Percentiles rank a stretch among this genome's conserved stretches.
phyloP scores from a whole-genome alignment of 345 rosid genomes.

The Cardamine occulta region DNA sequence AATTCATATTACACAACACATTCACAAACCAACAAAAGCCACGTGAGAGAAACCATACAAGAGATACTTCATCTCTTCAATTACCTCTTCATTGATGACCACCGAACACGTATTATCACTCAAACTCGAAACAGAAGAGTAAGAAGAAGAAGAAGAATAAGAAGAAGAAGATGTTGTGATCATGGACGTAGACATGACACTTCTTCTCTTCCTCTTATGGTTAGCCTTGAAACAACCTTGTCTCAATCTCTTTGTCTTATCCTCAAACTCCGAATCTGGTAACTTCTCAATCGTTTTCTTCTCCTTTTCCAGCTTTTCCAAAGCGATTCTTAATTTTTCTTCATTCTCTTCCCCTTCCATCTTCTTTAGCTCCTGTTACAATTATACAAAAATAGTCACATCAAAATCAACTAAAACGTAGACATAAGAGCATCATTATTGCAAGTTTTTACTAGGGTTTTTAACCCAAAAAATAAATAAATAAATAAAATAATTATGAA shows the following conservation, averaged over 20 bases:
- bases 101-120: neutral
- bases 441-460: no score
- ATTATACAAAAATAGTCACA: neutral
- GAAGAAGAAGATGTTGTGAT: neutral
- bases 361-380: slow-evolving; percentile 37
- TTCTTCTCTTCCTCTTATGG: slow-evolving; percentile 63
- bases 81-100: slow-evolving; percentile 2
- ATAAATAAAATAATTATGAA: no score
- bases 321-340: slow-evolving; percentile 42
- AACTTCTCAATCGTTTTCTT: slow-evolving; percentile 54
- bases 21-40: neutral
- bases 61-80: neutral
- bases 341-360: slow-evolving; percentile 40
- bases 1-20: neutral
- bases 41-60: neutral
- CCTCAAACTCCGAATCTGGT: slow-evolving; percentile 58
- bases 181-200: slow-evolving; percentile 12
- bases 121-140: neutral
- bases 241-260: slow-evolving; percentile 64
- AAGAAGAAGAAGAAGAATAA: slow-evolving; percentile 4
- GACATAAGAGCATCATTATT: neutral
- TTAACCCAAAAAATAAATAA: no score
- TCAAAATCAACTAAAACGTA: neutral
- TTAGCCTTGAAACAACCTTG: slow-evolving; percentile 84
- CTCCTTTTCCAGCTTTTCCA: slow-evolving; percentile 59